phyloP scores from a whole-genome alignment of 805 yeast species.

The Candida ascalaphidarum region DNA sequence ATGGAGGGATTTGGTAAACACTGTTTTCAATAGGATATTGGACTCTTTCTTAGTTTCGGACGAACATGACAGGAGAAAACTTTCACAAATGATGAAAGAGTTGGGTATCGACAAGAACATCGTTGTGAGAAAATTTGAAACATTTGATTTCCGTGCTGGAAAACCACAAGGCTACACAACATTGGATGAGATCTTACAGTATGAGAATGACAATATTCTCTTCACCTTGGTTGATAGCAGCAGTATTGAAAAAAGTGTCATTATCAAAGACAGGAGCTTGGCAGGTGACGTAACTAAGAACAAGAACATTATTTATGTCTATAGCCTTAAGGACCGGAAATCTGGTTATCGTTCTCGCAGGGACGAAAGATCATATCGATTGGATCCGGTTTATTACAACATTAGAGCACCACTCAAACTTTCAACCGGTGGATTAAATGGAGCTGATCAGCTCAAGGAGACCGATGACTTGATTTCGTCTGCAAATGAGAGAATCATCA shows the following conservation, averaged over 20 bases:
- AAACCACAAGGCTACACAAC: conserved; percentile 36
- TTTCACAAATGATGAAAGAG: conserved; percentile 23
- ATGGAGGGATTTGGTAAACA: conserved; percentile 60
- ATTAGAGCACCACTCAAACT: too few species aligned
- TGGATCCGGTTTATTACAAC: conserved; percentile 45
- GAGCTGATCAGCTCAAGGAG: conserved; percentile 8
- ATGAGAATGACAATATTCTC: conserved; percentile 45
- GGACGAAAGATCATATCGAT: conserved; percentile 35
- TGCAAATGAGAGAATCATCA: conserved; percentile 2
- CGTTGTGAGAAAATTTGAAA: conserved; percentile 46
- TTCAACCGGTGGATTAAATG: too few species aligned
- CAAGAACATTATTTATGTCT: conserved; percentile 31
- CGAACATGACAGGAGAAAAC: conserved; percentile 44
- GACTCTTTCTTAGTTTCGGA: conserved; percentile 62
- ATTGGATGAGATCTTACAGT: conserved; percentile 51
- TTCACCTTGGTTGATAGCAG: conserved; percentile 58
- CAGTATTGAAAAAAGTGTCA: conserved; percentile 48
- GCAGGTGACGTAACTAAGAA: conserved; percentile 36
- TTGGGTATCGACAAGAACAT: conserved; percentile 30
- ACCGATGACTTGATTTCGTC: conserved; percentile 4
- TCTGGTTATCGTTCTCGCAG: conserved; percentile 38
- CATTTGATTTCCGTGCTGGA: conserved; percentile 42
- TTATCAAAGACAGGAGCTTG: conserved; percentile 41
- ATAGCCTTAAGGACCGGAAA: conserved; percentile 23
- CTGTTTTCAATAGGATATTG: conserved; percentile 39